A percentile compares a stretch with the other conserved stretches of the same genome.
These are phyloP conservation scores for Musa troglodytarum DNA, from an alignment of 176 grass and related monocot genomes.

Conservation along the genomic window DNA sequence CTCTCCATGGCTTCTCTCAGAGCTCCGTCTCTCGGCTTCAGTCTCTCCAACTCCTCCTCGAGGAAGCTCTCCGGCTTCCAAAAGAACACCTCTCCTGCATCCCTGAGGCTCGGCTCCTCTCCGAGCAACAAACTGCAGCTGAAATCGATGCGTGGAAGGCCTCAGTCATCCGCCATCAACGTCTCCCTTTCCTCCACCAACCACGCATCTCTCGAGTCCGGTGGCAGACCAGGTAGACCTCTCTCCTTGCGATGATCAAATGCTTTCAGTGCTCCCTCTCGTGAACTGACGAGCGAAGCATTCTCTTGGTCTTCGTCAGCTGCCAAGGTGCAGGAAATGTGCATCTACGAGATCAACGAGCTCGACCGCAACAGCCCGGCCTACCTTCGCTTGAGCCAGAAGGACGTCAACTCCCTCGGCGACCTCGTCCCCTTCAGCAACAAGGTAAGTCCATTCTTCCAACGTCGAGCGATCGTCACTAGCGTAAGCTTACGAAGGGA, in stretches of 20 bases:
- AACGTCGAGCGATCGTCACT: no score
- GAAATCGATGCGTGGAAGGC: no score
- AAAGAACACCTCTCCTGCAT: neutral
- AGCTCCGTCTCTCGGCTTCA: neutral
- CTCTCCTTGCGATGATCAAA: no score
- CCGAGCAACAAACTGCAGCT: no score
- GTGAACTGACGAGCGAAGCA: no score
- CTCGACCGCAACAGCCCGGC: slow-evolving; percentile 4
- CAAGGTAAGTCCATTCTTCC: neutral
- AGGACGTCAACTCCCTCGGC: slow-evolving; percentile 3
- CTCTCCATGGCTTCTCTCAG: neutral
- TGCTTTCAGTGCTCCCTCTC: no score
- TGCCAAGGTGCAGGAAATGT: slow-evolving; percentile 1
- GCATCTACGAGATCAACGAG: neutral
- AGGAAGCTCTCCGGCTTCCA: neutral
- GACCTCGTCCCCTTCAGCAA: slow-evolving; percentile 12
- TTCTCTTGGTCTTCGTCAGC: neutral
- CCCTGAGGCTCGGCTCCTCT: neutral
- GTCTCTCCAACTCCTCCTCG: neutral
- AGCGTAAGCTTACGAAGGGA: no score
- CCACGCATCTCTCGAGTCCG: neutral
- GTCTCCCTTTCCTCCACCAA: neutral
- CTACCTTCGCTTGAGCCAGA: slow-evolving; percentile 6
- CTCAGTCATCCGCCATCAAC: neutral
- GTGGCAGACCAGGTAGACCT: no score